Percentiles rank a stretch among this genome's conserved stretches.
Conservation (phyloP, 2,329 filamentous ascomycete species). For the Fusarium sp. region DNA sequence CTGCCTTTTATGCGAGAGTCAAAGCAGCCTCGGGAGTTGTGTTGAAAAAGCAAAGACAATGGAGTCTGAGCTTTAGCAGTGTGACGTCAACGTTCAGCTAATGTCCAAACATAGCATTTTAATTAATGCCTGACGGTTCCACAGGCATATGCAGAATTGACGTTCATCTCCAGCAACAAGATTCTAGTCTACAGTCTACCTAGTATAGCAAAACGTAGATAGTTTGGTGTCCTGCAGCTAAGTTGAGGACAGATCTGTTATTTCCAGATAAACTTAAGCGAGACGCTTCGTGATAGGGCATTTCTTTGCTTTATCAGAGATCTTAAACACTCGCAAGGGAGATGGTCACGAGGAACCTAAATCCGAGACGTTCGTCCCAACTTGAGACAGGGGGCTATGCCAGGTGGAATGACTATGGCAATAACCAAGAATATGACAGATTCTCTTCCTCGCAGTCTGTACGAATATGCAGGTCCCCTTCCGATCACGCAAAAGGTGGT, state of each 20-base stretch:
- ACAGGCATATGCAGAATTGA: not conserved
- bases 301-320: constrained; percentile 5
- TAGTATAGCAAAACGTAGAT: too few relatives aligned
- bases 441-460: constrained; percentile 2
- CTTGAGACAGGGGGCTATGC: constrained; percentile 35
- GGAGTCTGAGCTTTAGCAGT: not conserved
- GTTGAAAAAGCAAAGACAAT: constrained; percentile 16
- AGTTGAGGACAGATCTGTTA: not conserved
- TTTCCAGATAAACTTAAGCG: not conserved
- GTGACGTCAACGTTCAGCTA: constrained; percentile 33
- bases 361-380: constrained; percentile 38
- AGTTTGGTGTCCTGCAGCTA: too few relatives aligned
- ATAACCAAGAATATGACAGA: not conserved
- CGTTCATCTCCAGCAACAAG: not conserved
- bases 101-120: not conserved
- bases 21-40: not conserved
- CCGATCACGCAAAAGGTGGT: constrained; percentile 25
- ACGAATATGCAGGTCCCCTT: constrained; percentile 29
- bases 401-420: constrained; percentile 29
- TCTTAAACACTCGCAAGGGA: constrained; percentile 25
- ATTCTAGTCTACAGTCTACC: too few relatives aligned
- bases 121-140: not conserved
- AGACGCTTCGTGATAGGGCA: not conserved
- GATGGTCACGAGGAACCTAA: constrained; percentile 8
- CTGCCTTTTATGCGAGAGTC: constrained; percentile 15